Evolutionary conservation across 2,329 filamentous ascomycete genomes (phyloP), one percentile per base, ranked within the genome.

Genomic region (Stachybotrys chlorohalonatus): DNA sequence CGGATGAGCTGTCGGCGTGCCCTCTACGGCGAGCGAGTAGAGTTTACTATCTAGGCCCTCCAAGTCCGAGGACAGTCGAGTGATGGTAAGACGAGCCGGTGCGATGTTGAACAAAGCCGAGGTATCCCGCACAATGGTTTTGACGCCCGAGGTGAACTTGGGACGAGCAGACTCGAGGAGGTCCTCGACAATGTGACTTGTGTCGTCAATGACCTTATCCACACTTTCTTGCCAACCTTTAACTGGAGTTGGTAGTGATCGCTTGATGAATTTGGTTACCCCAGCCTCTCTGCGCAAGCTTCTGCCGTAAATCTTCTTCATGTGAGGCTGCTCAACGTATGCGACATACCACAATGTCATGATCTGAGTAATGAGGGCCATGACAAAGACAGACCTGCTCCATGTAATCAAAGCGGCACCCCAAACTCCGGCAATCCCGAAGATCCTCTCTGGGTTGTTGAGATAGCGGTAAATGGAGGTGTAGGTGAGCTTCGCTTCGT

Each of bases 381-480:
- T 80, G 66, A 91, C 83, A 68, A 96, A 95, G 60, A 99, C 87
- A 5, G 89, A 79, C 53, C 85, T 83, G 69, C 89, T 96, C 80
- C 90, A 92, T 0, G 93, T 96, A 64, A 99, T 95, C 51, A 97
- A 81, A 7, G 92, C 93, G 31, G 91, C 85, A 53, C 94, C 94
- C 93, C 93, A 99, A 7, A 96, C 79, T n/a, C 92, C 94, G 16
- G 93, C 93, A 6, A 95, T 85, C 31, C 94, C 94, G 59, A 99
- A 86, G 46, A 97, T 86, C 55, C 93, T 87, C 70, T 99, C 94
- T 0, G 94, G 94, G 66, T 97, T 99, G 75, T 99, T 99, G 61
- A 99, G 78, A 73, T 95, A 99, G 51, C 94, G 90, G 70, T 99
- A 99, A 64, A 99, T 99, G 58, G 93, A 95, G 62, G 88, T 91